A percentile compares a stretch with the other conserved stretches of the same genome.
Evolutionary conservation across 2,329 filamentous ascomycete species (phyloP).

Genomic region (Penicillium sp.): DNA sequence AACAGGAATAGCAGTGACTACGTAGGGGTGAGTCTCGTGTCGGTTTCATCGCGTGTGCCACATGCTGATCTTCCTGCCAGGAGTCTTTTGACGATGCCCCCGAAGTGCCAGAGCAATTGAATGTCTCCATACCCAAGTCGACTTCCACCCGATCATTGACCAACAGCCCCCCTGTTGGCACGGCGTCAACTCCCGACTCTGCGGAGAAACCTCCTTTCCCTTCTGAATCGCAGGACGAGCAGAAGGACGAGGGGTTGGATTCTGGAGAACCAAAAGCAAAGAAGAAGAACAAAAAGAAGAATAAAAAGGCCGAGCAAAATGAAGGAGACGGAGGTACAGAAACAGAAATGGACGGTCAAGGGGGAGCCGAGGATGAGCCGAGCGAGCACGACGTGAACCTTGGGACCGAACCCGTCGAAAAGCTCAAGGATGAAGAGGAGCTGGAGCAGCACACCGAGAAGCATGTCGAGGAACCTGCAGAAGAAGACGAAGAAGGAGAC

Average conservation of each 20-base stretch:
- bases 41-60: constrained; percentile 11
- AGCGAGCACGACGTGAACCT: constrained; percentile 22
- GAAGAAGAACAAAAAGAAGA: constrained; percentile 14
- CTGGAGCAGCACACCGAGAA: constrained; percentile 8
- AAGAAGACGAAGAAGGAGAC: constrained; percentile 21
- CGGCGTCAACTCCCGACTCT: constrained; percentile 37
- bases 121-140: constrained; percentile 33
- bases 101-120: constrained; percentile 39
- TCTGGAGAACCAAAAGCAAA: constrained; percentile 4
- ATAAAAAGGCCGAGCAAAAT: constrained; percentile 10
- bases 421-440: constrained; percentile 3
- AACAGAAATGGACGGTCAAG: not conserved
- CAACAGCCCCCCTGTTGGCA: constrained; percentile 42
- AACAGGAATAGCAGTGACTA: constrained; percentile 43
- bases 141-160: constrained; percentile 63
- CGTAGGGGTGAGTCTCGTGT: constrained; percentile 38
- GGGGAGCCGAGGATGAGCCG: constrained; percentile 23
- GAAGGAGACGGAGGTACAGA: constrained; percentile 19
- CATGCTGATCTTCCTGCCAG: constrained; percentile 42
- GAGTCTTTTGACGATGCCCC: constrained; percentile 81
- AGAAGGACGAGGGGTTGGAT: constrained; percentile 13
- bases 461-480: constrained; percentile 6
- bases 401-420: not conserved
- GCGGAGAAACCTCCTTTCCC: constrained; percentile 32
- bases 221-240: constrained; percentile 27